Base-by-base conservation (phyloP, 768 basidiomycete genomes). In the Coprinopsis sp. region DNA sequence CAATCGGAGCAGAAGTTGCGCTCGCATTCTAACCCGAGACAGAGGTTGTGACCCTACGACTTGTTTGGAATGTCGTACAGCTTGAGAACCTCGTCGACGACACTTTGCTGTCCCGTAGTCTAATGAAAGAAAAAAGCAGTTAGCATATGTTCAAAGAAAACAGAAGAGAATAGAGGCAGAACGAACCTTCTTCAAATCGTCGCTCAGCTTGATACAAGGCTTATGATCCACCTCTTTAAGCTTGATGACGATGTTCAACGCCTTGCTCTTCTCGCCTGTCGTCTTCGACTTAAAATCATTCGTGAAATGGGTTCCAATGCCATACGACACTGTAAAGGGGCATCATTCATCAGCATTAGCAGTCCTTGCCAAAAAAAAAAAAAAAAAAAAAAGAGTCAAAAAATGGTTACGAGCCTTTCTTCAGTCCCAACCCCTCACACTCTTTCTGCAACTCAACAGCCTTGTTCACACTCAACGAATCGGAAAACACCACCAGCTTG, bases 181-280 rank as follows among this genome's bases (percentile, higher is more conserved):
- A n/a, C n/a, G n/a, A n/a, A 73, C 77, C 79, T 98, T 99, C 7
- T 72, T 84, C 45, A 84, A 60, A 58, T 98, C 94, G 63, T 97
- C 96, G 46, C 91, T 93, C 55, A 99, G 81, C 67, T 99, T 98
- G 54, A 98, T 80, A 54, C 92, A 95, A 1, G 83, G 80, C 47
- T 72, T 72, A 8, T 75, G 77, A 56, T 89, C 72, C 11, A 96
- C 83, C 36, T 79, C 75, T 30, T 79, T 76, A 7, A 99, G 72
- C 59, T 97, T 97, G 68, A 97, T 93, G 39, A 99, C 95, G 60
- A 98, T 97, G 59, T 95, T 96, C 52, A 96, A 63, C 18, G 91
- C 78, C 58, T 81, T 87, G 67, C 87, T 91, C 65, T 79, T 80
- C 58, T 78, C 77, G n/a, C 63, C 59, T 50, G 65, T 70, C 25